Conservation (phyloP, 176 grass and related monocot species). For the Lolium perenne region DNA sequence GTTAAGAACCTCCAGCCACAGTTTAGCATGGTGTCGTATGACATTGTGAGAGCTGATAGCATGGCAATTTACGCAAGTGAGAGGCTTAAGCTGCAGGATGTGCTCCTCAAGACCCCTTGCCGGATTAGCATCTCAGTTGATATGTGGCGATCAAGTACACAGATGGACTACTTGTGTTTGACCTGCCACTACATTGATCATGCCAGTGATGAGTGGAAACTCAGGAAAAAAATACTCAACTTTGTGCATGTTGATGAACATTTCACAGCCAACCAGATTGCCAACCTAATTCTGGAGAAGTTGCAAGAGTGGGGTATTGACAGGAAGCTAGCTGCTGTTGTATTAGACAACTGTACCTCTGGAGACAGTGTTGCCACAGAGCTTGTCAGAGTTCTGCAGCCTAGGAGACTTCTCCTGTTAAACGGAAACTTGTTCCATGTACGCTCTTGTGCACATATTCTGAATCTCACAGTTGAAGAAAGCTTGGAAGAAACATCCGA, state of each 20-base stretch:
- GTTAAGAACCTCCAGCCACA: constrained; percentile 91
- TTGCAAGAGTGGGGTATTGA: constrained; percentile 82
- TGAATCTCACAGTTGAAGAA: constrained; percentile 87
- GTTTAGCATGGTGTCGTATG: constrained; percentile 84
- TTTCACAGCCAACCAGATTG: constrained; percentile 56
- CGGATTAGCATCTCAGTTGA: constrained; percentile 86
- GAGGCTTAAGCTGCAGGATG: constrained; percentile 74
- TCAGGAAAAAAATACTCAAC: constrained; percentile 90
- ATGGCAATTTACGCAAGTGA: constrained; percentile 84
- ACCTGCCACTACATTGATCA: constrained; percentile 91
- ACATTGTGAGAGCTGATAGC: constrained; percentile 83
- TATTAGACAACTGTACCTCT: constrained; percentile 75
- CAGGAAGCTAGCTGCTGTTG: constrained; percentile 66
- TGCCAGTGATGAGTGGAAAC: constrained; percentile 76
- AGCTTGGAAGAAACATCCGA: constrained; percentile 73
- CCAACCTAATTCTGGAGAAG: constrained; percentile 72
- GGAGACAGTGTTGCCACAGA: constrained; percentile 75
- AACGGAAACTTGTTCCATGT: constrained; percentile 80
- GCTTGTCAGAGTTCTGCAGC: constrained; percentile 68
- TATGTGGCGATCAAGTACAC: constrained; percentile 81
- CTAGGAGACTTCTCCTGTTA: constrained; percentile 68
- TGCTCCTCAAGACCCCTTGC: constrained; percentile 58
- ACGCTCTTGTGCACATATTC: constrained; percentile 71
- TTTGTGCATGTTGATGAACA: constrained; percentile 73
- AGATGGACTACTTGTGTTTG: constrained; percentile 80